Evolutionary conservation across 306 rosid species (phyloP).

Genomic region (Corylus avellana): DNA sequence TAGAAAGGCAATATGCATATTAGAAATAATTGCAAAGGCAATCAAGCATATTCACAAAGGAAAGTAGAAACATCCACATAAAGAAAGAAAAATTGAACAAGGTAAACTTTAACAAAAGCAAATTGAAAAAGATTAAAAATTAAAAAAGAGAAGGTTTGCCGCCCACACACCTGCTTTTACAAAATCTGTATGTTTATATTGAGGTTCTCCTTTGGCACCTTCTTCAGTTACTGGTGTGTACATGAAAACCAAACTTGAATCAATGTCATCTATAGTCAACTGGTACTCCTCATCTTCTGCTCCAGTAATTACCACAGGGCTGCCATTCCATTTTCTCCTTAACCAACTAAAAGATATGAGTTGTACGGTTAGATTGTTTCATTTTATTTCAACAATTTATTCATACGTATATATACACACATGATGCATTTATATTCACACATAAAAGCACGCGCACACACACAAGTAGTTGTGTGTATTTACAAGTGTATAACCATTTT

Average conservation of each 20-base stretch:
- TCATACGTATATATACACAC: conserved; percentile 14
- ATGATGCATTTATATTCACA: neutral
- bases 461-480: neutral
- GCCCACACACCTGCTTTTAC: conserved; percentile 78
- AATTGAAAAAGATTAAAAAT: neutral
- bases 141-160: neutral
- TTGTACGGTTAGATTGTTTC: conserved; percentile 18
- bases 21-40: conserved; percentile 4
- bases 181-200: conserved; percentile 86
- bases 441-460: neutral
- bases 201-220: conserved; percentile 97
- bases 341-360: conserved; percentile 69
- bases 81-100: conserved; percentile 17
- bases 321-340: conserved; percentile 96
- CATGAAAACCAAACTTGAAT: conserved; percentile 96
- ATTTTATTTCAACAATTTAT: conserved; percentile 22
- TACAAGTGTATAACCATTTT: neutral
- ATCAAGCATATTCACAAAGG: conserved; percentile 19
- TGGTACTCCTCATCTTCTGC: conserved; percentile 89
- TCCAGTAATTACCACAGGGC: conserved; percentile 88
- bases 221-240: conserved; percentile 94
- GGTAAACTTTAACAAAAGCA: neutral
- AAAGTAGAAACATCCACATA: conserved; percentile 11
- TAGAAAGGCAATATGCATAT: neutral
- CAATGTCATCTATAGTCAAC: conserved; percentile 77